Evolutionary conservation across 805 yeast species (phyloP).

Genomic region (Suhomyces pyralidae): DNA sequence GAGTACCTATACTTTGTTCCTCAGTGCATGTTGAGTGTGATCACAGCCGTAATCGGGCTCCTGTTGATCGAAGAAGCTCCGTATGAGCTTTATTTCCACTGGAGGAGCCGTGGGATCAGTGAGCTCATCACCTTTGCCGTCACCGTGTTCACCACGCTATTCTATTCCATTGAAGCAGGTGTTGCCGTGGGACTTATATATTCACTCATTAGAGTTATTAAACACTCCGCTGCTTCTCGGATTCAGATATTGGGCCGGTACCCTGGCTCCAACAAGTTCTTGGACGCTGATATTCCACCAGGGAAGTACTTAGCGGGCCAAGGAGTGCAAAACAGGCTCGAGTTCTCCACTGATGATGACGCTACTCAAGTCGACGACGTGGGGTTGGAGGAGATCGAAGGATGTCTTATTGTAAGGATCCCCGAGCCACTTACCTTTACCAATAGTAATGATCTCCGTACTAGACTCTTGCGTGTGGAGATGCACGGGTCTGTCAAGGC

Average conservation of each 20-base stretch:
- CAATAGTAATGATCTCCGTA: constrained; percentile 37
- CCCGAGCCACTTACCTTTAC: constrained; percentile 46
- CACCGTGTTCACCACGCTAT: constrained; percentile 62
- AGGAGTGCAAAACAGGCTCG: constrained; percentile 11
- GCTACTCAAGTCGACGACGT: constrained; percentile 34
- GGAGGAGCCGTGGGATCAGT: constrained; percentile 67
- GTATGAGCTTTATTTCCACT: constrained; percentile 68
- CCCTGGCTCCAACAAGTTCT: constrained; percentile 39
- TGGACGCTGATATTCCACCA: constrained; percentile 37
- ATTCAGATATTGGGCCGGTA: constrained; percentile 76
- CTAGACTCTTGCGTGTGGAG: constrained; percentile 39
- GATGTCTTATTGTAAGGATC: constrained; percentile 40
- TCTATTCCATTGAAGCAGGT: constrained; percentile 81
- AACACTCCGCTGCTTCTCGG: constrained; percentile 75
- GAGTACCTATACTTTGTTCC: constrained; percentile 73
- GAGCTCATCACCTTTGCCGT: constrained; percentile 68
- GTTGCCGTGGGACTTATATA: constrained; percentile 83
- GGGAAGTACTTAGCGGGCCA: background rate
- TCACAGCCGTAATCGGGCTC: constrained; percentile 70
- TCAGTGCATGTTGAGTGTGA: constrained; percentile 71
- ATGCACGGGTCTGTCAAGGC: constrained; percentile 43
- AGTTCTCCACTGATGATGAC: constrained; percentile 34
- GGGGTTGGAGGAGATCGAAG: constrained; percentile 42
- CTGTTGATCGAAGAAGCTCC: constrained; percentile 79
- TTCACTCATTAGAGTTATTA: constrained; percentile 74